phyloP scores from a whole-genome alignment of 805 yeast species.

The Kuraishia borneana region DNA sequence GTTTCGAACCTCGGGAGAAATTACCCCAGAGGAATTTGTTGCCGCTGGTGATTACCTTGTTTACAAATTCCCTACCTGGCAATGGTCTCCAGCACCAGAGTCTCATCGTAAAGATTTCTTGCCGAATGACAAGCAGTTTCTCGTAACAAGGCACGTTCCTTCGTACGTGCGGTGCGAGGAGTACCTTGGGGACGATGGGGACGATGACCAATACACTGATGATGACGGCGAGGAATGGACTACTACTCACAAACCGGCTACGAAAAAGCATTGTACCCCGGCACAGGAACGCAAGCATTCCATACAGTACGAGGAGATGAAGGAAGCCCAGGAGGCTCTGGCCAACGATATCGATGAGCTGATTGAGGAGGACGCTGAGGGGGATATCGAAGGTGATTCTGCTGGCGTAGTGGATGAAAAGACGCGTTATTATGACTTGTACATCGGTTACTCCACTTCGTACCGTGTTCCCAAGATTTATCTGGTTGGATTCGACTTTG shows the following conservation, averaged over 20 bases:
- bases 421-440: slow-evolving; percentile 73
- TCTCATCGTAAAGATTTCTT: slow-evolving; percentile 53
- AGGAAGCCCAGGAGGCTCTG: slow-evolving; percentile 18
- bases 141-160: slow-evolving; percentile 87
- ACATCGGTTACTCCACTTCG: slow-evolving; percentile 87
- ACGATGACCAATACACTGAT: slow-evolving; percentile 15
- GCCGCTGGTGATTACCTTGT: slow-evolving; percentile 89
- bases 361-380: slow-evolving; percentile 22
- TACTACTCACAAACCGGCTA: slow-evolving; percentile 16
- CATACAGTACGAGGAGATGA: slow-evolving; percentile 10
- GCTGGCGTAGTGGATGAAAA: slow-evolving; percentile 21
- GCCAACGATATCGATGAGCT: slow-evolving; percentile 29
- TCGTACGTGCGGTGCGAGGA: slow-evolving; percentile 60
- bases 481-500: slow-evolving; percentile 72
- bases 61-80: slow-evolving; percentile 94
- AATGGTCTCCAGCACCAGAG: slow-evolving; percentile 62
- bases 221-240: slow-evolving; percentile 45
- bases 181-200: slow-evolving; percentile 28
- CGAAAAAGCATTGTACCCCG: slow-evolving; percentile 8
- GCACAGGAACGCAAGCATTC: slow-evolving; percentile 17
- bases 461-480: slow-evolving; percentile 94
- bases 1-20: slow-evolving; percentile 77
- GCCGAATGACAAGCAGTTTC: slow-evolving; percentile 78
- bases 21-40: slow-evolving; percentile 93
- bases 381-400: slow-evolving; percentile 26